Conservation (phyloP, 208 protist genomes). For the Leishmania tropica region DNA sequence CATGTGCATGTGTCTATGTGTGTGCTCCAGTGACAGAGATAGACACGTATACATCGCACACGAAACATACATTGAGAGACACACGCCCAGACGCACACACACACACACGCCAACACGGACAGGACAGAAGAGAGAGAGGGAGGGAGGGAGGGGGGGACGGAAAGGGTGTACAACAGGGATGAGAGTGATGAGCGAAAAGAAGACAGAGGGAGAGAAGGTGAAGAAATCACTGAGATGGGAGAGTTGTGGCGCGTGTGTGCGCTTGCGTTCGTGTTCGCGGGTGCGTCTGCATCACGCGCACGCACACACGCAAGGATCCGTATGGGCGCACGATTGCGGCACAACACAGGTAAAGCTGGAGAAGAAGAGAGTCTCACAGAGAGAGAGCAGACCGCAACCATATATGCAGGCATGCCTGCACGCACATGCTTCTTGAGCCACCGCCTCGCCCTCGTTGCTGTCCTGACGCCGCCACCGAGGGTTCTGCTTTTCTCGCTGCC, state of each 20-base stretch:
- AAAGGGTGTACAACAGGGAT: neutral
- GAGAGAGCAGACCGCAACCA: neutral
- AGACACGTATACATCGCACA: neutral
- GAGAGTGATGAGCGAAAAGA: neutral
- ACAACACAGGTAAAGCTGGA: too few species aligned
- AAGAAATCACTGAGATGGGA: neutral
- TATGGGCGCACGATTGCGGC: neutral
- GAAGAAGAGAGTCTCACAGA: neutral
- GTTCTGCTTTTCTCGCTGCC: too few species aligned
- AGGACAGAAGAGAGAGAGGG: neutral
- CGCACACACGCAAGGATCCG: neutral
- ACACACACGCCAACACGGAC: neutral
- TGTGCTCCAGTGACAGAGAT: neutral
- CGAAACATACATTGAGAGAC: too few species aligned
- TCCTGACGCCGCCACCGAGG: too few species aligned
- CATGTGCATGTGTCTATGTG: neutral
- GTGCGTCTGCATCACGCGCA: neutral
- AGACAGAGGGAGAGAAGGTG: neutral
- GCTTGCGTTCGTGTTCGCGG: neutral
- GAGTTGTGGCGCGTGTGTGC: too few species aligned
- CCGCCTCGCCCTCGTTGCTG: too few species aligned
- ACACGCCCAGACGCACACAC: neutral
- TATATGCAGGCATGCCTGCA: neutral
- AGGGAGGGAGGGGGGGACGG: neutral
- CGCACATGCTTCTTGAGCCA: too few species aligned